These are phyloP conservation scores for Aspergillus quadrilineatus DNA, from an alignment of 2,329 filamentous ascomycete genomes.

Conservation along the genomic window DNA sequence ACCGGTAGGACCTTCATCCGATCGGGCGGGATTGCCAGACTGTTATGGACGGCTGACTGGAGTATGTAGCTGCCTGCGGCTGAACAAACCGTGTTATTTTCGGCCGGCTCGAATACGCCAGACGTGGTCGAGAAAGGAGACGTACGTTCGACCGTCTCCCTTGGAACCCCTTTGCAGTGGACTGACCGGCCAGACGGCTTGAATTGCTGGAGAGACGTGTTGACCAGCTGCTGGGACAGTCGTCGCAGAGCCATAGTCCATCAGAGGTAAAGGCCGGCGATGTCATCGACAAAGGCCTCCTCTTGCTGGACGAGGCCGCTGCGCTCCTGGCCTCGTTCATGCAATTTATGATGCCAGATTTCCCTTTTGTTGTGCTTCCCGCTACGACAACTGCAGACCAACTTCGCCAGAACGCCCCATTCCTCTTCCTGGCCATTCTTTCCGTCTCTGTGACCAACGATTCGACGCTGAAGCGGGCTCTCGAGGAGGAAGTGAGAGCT, in stretches of 20 bases:
- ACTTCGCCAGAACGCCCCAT: constrained; percentile 32
- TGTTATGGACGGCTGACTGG: background rate
- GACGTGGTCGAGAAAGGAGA: constrained; percentile 11
- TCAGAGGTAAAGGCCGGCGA: constrained; percentile 5
- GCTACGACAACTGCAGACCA: constrained; percentile 23
- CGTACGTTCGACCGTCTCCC: background rate
- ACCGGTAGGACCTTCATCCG: constrained; percentile 6
- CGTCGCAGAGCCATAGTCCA: background rate
- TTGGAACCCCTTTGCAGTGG: background rate
- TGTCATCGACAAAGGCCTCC: constrained; percentile 20
- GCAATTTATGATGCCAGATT: constrained; percentile 37
- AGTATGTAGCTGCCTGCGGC: constrained; percentile 9
- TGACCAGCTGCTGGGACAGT: constrained; percentile 12
- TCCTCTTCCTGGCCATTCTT: constrained; percentile 38
- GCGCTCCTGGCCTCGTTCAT: constrained; percentile 34
- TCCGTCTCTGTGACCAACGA: constrained; percentile 33
- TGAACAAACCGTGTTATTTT: constrained; percentile 19
- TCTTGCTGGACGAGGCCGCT: constrained; percentile 19
- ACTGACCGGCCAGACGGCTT: constrained; percentile 1
- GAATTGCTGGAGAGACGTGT: constrained; percentile 14
- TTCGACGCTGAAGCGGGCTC: constrained; percentile 32
- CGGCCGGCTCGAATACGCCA: constrained; percentile 17
- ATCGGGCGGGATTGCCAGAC: background rate
- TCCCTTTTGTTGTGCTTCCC: constrained; percentile 39
- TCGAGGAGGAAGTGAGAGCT: constrained; percentile 33